Evolutionary conservation across 2,329 filamentous ascomycete species (phyloP).

Genomic region (Fusarium aywerte): DNA sequence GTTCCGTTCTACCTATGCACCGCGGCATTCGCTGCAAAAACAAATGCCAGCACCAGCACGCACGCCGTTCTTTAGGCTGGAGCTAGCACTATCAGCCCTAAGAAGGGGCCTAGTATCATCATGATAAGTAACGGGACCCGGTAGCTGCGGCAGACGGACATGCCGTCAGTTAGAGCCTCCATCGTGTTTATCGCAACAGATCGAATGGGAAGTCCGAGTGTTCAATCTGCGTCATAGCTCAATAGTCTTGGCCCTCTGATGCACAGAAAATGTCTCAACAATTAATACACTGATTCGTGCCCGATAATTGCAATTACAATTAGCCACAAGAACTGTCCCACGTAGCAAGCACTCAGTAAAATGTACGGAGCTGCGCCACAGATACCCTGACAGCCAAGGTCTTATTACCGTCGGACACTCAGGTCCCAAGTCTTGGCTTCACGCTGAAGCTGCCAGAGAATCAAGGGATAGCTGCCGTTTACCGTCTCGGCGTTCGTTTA

Average conservation of each 20-base stretch:
- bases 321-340: slow-evolving; percentile 7
- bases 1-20: background rate
- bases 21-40: background rate
- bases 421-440: slow-evolving; percentile 29
- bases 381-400: slow-evolving; percentile 17
- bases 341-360: background rate
- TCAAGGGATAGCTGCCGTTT: slow-evolving; percentile 32
- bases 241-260: background rate
- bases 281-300: background rate
- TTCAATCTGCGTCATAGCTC: slow-evolving; percentile 20
- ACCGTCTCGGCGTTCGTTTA: slow-evolving; percentile 32
- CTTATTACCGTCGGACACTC: slow-evolving; percentile 26
- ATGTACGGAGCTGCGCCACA: slow-evolving; percentile 4
- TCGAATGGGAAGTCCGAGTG: background rate
- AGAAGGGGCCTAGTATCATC: slow-evolving; percentile 6
- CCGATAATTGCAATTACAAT: background rate
- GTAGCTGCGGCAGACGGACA: slow-evolving; percentile 27
- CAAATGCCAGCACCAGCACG: slow-evolving; percentile 1
- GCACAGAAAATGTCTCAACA: background rate
- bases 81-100: slow-evolving; percentile 37
- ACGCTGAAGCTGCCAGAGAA: background rate
- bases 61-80: slow-evolving; percentile 26
- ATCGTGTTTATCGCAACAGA: slow-evolving; percentile 3
- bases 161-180: slow-evolving; percentile 16
- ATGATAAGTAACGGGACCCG: slow-evolving; percentile 18